Base-by-base conservation (phyloP, 192 early-diverging fungal species). In the Coemansia sp. region DNA sequence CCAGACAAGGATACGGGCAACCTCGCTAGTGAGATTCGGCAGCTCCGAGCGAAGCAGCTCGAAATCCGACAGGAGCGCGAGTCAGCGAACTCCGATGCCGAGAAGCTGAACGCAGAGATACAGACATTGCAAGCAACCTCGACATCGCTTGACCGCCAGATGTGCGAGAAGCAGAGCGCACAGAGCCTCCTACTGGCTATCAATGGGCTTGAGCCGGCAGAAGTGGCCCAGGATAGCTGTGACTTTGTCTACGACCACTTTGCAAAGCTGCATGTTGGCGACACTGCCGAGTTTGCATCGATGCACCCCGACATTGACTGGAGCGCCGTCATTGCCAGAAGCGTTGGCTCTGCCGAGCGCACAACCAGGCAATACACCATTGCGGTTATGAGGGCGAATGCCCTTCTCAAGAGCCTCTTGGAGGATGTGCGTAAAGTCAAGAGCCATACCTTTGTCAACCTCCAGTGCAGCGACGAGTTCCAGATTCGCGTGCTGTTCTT, bases 231-330 rank as follows among this genome's bases (percentile, higher is more conserved):
- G 16, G 65, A 68, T 19, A 41, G 64, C 12, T 80, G 78, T 50
- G 72, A 74, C 57, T 80, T 80, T 71, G 62, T 74, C 6, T 80
- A 80, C 49, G 78, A 80, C 57, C 60, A 34, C 49, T 80, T 74
- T 25, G 24, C 72, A 26, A 74, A 74, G 41, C 62, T 80, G 1
- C 68, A 71, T 23, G 31, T 80, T 27, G 78, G 67, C 41, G 54
- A 54, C 12, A 49, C 72, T 4, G 78, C 72, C 2, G 72, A 80
- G 51, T 74, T 80, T 31, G 68, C 73, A 34, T 80, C 78, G 49
- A 58, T 80, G 49, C 78, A 80, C 31, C 78, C 78, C 0, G 78
- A 80, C 12, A 71, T 80, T n/a, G 71, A 80, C 72, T 80, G 78
- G 78, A 64, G 49, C 31, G 72, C 72, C 4, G 60, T 68, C 25